A percentile compares a stretch with the other conserved stretches of the same genome.
These are phyloP conservation scores for Begonia masoniana DNA, from an alignment of 306 rosid species.

Conservation along the genomic window DNA sequence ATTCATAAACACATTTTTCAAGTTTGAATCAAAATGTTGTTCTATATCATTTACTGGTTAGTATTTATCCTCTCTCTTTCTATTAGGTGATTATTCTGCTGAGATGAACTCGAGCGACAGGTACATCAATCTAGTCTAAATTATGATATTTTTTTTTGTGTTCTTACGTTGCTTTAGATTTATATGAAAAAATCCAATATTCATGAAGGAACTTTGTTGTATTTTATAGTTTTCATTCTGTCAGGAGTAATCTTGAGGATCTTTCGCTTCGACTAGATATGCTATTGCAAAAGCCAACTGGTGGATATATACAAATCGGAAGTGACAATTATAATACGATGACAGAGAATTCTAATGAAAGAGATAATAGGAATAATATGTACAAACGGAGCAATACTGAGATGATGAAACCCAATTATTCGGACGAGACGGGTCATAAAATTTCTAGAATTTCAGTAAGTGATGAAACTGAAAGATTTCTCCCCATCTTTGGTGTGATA, in stretches of 20 bases:
- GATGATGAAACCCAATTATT: slow-evolving; percentile 21
- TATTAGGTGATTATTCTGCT: slow-evolving; percentile 70
- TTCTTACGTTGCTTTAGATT: slow-evolving; percentile 6
- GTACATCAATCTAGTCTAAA: slow-evolving; percentile 23
- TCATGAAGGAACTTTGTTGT: slow-evolving; percentile 3
- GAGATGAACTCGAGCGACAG: slow-evolving; percentile 40
- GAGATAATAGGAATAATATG: slow-evolving; percentile 16
- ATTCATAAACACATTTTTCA: not conserved
- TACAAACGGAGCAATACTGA: slow-evolving; percentile 34
- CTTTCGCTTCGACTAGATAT: slow-evolving; percentile 18
- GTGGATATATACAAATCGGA: slow-evolving; percentile 11
- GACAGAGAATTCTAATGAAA: slow-evolving; percentile 24
- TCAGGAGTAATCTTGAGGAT: slow-evolving; percentile 20
- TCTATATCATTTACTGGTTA: not conserved
- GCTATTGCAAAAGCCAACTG: slow-evolving; percentile 14
- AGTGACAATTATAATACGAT: slow-evolving; percentile 5
- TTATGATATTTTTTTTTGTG: slow-evolving; percentile 4
- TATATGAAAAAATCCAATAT: too few species aligned
- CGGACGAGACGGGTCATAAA: slow-evolving; percentile 22
- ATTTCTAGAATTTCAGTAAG: slow-evolving; percentile 18
- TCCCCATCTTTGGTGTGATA: slow-evolving; percentile 25
- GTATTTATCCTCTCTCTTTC: slow-evolving; percentile 15
- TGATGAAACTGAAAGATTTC: slow-evolving; percentile 38
- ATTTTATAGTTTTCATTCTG: slow-evolving; percentile 9
- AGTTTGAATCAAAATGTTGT: slow-evolving; percentile 4